Conservation (phyloP, 208 protist species). For the Crithidia expoeki region DNA sequence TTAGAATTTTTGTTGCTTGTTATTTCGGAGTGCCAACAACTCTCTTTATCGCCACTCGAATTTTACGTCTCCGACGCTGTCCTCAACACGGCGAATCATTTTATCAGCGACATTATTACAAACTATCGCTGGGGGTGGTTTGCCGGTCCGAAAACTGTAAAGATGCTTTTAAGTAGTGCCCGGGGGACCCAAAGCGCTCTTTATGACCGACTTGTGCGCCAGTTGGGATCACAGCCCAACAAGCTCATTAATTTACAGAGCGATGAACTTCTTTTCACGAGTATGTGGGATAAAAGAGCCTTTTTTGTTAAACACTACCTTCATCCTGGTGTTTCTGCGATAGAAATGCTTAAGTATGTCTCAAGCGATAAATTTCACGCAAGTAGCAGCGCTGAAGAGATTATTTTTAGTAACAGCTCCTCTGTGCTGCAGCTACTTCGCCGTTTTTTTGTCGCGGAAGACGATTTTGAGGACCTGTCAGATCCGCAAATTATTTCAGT, state of each 20-base stretch:
- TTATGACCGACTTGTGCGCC: not conserved
- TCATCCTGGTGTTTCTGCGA: not conserved
- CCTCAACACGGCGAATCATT: not conserved
- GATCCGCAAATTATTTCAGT: constrained; percentile 9
- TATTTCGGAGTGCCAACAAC: not conserved
- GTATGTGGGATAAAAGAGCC: not conserved
- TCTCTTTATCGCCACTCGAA: not conserved
- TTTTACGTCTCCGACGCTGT: constrained; percentile 2
- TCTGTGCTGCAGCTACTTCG: not conserved
- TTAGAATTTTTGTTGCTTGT: constrained; percentile 2
- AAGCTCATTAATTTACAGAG: not conserved
- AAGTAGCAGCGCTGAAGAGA: not conserved
- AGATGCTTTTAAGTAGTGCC: not conserved
- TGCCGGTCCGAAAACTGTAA: not conserved
- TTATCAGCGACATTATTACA: not conserved
- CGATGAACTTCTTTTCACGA: not conserved
- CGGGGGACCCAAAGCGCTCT: not conserved
- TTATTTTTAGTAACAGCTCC: not conserved
- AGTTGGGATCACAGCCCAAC: not conserved
- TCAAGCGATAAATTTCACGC: not conserved
- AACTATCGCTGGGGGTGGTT: constrained; percentile 18
- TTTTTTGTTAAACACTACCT: constrained; percentile 2
- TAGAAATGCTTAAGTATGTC: not conserved
- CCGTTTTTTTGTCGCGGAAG: constrained; percentile 3
- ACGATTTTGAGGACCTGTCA: constrained; percentile 10